These are phyloP conservation scores for Botrytis byssoidea DNA, from an alignment of 2,329 filamentous ascomycete genomes.

Conservation along the genomic window DNA sequence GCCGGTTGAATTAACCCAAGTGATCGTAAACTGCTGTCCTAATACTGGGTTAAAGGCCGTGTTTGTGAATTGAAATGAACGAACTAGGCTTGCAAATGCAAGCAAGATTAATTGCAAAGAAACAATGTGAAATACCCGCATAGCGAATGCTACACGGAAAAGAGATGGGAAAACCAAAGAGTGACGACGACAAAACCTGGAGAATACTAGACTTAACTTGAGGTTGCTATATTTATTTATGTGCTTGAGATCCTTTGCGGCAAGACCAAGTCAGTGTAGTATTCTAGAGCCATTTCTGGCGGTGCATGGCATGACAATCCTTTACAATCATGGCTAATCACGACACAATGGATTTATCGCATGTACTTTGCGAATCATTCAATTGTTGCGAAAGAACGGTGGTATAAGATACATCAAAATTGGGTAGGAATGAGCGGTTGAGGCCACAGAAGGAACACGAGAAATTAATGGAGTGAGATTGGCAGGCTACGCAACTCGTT, in stretches of 20 bases:
- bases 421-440: not conserved
- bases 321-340: not conserved
- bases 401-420: not conserved
- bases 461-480: not conserved
- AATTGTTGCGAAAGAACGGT: not conserved
- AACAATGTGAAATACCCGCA: not conserved
- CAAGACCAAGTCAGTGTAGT: not conserved
- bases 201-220: not conserved
- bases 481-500: not conserved
- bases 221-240: not conserved
- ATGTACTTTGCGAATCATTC: not conserved
- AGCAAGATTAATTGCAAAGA: not conserved
- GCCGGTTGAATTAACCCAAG: not conserved
- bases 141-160: not conserved
- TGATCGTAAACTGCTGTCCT: not conserved
- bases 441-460: not conserved
- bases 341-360: not conserved
- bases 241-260: not conserved
- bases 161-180: not conserved
- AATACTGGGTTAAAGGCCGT: not conserved
- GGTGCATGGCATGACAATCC: not conserved
- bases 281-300: not conserved
- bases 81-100: not conserved
- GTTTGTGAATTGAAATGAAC: not conserved
- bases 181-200: not conserved